Evolutionary conservation across 2,329 filamentous ascomycete genomes (phyloP).

Genomic region (Ceratocystis smalleyi): DNA sequence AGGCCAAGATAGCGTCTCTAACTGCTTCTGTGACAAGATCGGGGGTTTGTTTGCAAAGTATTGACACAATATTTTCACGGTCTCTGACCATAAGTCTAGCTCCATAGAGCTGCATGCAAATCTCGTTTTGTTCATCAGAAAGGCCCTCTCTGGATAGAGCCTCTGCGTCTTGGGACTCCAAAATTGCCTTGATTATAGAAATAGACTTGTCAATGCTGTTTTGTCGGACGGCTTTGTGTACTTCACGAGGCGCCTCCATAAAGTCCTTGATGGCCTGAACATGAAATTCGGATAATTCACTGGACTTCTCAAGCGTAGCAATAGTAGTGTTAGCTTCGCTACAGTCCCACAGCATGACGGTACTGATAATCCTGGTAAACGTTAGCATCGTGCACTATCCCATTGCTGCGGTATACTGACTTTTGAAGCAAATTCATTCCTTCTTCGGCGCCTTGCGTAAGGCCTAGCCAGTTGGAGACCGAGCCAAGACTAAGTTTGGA

Average conservation of each 20-base stretch:
- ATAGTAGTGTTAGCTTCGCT: conserved; percentile 51
- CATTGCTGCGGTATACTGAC: conserved; percentile 20
- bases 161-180: conserved; percentile 36
- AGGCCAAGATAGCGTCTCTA: conserved; percentile 48
- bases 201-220: conserved; percentile 34
- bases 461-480: conserved; percentile 63
- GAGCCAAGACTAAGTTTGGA: conserved; percentile 63
- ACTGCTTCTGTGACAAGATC: conserved; percentile 58
- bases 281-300: conserved; percentile 38
- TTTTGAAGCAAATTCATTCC: conserved; percentile 66
- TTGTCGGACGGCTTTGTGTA: conserved; percentile 44
- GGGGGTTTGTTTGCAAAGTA: conserved; percentile 51
- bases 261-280: conserved; percentile 46
- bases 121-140: conserved; percentile 12
- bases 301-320: conserved; percentile 48
- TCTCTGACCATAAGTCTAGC: conserved; percentile 57
- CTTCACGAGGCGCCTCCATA: conserved; percentile 34
- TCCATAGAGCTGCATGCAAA: conserved; percentile 34
- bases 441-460: conserved; percentile 55
- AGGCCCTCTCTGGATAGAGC: conserved; percentile 20
- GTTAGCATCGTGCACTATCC: conserved; percentile 13
- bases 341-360: conserved; percentile 58
- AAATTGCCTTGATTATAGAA: conserved; percentile 53
- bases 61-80: conserved; percentile 51
- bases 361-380: conserved; percentile 48